Conservation (phyloP, 306 rosid genomes). For the Corylus americana region DNA sequence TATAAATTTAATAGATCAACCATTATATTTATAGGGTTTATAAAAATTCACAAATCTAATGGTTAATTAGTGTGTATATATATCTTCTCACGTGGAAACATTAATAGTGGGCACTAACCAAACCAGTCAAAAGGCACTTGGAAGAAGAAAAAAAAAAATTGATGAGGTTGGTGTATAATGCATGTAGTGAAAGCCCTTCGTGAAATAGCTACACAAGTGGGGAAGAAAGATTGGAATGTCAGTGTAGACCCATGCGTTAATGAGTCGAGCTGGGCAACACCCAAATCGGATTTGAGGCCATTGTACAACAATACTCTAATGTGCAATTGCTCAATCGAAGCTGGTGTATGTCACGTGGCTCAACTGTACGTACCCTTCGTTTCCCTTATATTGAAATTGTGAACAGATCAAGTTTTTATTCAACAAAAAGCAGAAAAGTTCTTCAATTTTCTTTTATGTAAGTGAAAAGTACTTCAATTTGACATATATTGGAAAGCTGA, state of each 20-base stretch:
- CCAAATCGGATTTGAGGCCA: not conserved
- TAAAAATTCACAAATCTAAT: too few species aligned
- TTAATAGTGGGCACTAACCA: too few species aligned
- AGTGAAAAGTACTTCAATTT: too few species aligned
- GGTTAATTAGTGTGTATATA: too few species aligned
- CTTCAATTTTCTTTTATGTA: too few species aligned
- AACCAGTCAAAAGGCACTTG: too few species aligned
- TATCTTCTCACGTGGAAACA: too few species aligned
- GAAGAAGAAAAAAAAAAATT: not conserved
- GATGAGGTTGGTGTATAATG: not conserved
- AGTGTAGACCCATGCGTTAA: slow-evolving; percentile 23
- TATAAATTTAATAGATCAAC: too few species aligned
- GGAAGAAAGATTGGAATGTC: slow-evolving; percentile 30
- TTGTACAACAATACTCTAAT: slow-evolving; percentile 22
- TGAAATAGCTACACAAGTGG: slow-evolving; percentile 9
- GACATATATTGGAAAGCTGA: too few species aligned
- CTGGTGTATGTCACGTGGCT: slow-evolving; percentile 18
- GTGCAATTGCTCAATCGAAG: slow-evolving; percentile 16
- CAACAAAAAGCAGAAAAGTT: not conserved
- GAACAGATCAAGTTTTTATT: not conserved
- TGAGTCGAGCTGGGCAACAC: slow-evolving; percentile 18
- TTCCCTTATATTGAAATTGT: not conserved
- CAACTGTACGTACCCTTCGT: slow-evolving; percentile 2
- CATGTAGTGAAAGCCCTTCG: slow-evolving; percentile 18
- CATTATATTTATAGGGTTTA: too few species aligned